Percentiles rank a stretch among this genome's conserved stretches.
phyloP scores from a whole-genome alignment of 495 filamentous ascomycete genomes.

The Choiromyces venosus region DNA sequence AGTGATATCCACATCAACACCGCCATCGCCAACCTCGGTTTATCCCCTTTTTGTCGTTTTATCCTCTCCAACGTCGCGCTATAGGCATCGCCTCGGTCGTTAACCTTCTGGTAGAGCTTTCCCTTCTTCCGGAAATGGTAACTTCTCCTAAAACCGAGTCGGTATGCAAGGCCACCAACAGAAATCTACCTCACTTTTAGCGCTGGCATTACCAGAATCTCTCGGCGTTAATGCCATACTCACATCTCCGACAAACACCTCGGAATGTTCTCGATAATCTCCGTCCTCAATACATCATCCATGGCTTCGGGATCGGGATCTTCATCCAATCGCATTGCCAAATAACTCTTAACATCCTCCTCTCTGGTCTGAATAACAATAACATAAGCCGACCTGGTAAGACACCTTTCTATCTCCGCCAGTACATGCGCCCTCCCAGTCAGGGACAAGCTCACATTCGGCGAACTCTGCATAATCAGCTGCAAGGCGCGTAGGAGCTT shows the following conservation, averaged over 20 bases:
- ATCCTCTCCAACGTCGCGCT: background rate
- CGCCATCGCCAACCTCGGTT: background rate
- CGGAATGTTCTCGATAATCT: background rate
- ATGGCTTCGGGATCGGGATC: background rate
- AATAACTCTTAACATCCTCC: background rate
- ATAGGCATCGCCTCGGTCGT: background rate
- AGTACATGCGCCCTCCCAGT: background rate
- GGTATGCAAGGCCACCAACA: background rate
- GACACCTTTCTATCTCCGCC: background rate
- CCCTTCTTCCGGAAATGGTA: background rate
- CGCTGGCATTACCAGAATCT: background rate
- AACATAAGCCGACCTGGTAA: background rate
- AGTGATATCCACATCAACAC: background rate
- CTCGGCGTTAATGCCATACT: background rate
- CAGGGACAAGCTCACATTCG: background rate
- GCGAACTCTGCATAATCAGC: background rate
- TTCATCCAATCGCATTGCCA: background rate
- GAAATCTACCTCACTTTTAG: background rate
- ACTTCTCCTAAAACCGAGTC: background rate
- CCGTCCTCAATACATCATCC: background rate
- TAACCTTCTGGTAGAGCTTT: background rate
- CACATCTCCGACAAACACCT: background rate
- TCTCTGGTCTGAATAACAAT: background rate
- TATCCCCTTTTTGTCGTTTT: background rate
- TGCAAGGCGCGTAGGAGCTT: background rate